Conservation (phyloP, 768 basidiomycete species). For the Galerina sulciceps region DNA sequence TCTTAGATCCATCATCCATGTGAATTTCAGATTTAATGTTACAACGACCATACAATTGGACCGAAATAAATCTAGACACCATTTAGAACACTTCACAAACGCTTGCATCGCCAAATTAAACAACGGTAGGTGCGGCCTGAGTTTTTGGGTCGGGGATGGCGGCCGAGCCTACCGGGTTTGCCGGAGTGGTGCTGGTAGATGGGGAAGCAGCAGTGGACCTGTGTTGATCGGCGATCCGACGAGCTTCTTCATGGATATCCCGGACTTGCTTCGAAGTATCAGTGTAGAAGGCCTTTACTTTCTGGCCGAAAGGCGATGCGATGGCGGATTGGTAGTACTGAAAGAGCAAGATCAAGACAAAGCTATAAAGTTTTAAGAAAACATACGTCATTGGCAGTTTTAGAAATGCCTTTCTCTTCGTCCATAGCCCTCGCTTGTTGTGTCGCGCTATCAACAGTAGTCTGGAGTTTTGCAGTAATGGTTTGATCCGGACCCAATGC, state of each 20-base stretch:
- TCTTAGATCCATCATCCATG: too few species aligned
- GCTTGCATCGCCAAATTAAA: neutral
- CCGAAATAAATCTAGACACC: too few species aligned
- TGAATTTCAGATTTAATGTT: too few species aligned
- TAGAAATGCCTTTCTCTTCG: slow-evolving; percentile 78
- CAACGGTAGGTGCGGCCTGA: slow-evolving; percentile 21
- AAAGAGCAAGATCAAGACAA: slow-evolving; percentile 7
- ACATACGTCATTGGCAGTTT: slow-evolving; percentile 69
- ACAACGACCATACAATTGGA: too few species aligned
- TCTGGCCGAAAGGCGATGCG: slow-evolving; percentile 75
- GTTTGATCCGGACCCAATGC: slow-evolving; percentile 84
- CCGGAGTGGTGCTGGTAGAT: slow-evolving; percentile 15
- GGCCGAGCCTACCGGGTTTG: neutral
- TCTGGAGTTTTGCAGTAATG: slow-evolving; percentile 72
- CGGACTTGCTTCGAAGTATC: slow-evolving; percentile 83
- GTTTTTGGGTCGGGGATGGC: slow-evolving; percentile 13
- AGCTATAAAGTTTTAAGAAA: neutral
- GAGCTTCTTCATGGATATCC: slow-evolving; percentile 94
- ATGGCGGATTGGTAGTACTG: slow-evolving; percentile 84
- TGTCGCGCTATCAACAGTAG: slow-evolving; percentile 64
- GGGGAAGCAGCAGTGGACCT: slow-evolving; percentile 37
- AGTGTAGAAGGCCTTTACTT: slow-evolving; percentile 85
- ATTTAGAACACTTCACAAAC: too few species aligned
- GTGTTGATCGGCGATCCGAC: slow-evolving; percentile 72
- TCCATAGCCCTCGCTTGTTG: slow-evolving; percentile 77